phyloP scores from a whole-genome alignment of 306 rosid genomes.

The Malus sieversii region DNA sequence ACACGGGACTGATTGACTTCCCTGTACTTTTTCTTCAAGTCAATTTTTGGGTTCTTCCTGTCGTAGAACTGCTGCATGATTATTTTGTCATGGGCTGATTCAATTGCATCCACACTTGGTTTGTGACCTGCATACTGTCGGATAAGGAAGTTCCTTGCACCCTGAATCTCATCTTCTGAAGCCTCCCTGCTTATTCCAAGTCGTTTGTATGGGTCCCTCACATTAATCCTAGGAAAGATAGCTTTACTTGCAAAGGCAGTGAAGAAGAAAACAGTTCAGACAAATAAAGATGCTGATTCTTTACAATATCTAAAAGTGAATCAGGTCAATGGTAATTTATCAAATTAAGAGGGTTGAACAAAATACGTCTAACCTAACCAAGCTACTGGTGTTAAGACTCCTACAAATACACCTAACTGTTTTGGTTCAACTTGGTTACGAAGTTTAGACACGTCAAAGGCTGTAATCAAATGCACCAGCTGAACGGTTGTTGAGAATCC shows the following conservation, averaged over 20 bases:
- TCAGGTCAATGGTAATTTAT: background rate
- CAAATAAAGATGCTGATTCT: constrained; percentile 3
- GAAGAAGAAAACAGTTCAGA: constrained; percentile 9
- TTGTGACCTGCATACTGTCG: constrained; percentile 76
- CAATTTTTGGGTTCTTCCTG: constrained; percentile 78
- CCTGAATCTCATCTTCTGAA: constrained; percentile 92
- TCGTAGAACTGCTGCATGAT: constrained; percentile 76
- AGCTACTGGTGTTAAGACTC: background rate
- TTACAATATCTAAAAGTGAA: background rate
- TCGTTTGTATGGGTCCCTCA: constrained; percentile 84
- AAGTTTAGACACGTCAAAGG: background rate
- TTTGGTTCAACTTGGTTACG: background rate
- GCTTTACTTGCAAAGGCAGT: constrained; percentile 46
- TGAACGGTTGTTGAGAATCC: background rate
- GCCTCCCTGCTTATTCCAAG: constrained; percentile 96
- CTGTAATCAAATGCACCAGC: background rate
- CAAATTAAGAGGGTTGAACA: background rate
- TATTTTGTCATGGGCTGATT: constrained; percentile 91
- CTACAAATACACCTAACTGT: background rate
- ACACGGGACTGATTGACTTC: constrained; percentile 69
- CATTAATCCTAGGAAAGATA: constrained; percentile 83
- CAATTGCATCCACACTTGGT: constrained; percentile 89
- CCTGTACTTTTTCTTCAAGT: constrained; percentile 70
- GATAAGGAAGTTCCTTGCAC: constrained; percentile 84
- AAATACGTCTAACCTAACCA: background rate